Evolutionary conservation across 2,329 filamentous ascomycete species (phyloP).

Genomic region (Colletotrichum paranaense): DNA sequence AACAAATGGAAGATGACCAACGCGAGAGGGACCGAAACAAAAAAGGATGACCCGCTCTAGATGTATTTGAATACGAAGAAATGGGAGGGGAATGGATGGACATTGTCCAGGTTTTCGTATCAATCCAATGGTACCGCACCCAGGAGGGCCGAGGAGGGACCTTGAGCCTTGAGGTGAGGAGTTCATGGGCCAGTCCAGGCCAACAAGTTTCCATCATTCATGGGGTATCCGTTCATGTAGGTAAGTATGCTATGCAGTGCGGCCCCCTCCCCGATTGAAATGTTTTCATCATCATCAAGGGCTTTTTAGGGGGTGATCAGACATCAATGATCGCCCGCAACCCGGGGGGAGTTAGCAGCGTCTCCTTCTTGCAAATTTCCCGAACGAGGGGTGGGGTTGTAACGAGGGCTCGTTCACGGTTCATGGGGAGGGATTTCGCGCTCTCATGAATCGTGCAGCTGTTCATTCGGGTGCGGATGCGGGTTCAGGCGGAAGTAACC

Average conservation of each 20-base stretch:
- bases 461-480: conserved; percentile 11
- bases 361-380: conserved; percentile 25
- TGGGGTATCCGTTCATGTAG: background rate
- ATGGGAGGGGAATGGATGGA: background rate
- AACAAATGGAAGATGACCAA: background rate
- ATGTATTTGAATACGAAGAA: background rate
- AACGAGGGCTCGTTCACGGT: conserved; percentile 7
- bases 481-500: conserved; percentile 9
- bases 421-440: background rate
- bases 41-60: background rate
- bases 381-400: conserved; percentile 18
- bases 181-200: background rate
- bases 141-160: background rate
- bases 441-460: conserved; percentile 16
- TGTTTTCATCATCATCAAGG: conserved; percentile 16
- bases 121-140: background rate
- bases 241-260: conserved; percentile 10
- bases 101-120: background rate
- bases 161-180: background rate
- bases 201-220: background rate
- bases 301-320: background rate
- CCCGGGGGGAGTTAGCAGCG: conserved; percentile 9
- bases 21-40: background rate
- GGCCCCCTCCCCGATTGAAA: conserved; percentile 5
- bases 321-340: conserved; percentile 30